Base-by-base conservation (phyloP, 2,329 filamentous ascomycete genomes). In the Gyromitra esculenta region DNA sequence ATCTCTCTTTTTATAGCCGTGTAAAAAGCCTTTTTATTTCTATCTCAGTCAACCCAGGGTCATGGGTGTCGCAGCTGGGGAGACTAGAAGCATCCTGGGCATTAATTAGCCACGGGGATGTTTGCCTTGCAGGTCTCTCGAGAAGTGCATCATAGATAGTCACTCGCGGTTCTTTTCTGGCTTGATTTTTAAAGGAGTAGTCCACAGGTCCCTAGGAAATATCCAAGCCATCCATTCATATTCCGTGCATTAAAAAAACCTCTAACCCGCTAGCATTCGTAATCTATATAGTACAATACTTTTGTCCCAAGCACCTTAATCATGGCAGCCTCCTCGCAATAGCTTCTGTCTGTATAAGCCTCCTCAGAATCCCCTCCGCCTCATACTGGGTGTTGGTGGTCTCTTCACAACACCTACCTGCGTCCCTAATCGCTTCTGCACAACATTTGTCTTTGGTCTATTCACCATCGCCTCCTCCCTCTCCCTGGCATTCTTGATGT, bases 401-500 rank as follows among this genome's bases (percentile, higher is more conserved):
- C 81, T 78, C 73, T 81, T 81, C 5, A 81, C 81, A 37, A 80
- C 80, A 1, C 79, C 79, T 43, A 67, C 75, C 64, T 78, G 78
- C 15, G 80, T 81, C 25, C 67, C 77, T 57, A 79, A 37, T 63
- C 80, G 79, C 69, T 77, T 81, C 41, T 73, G 77, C 31, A 77
- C 75, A 9, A 75, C 71, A 31, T 60, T 73, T 41, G 80, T 79
- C 76, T 84, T 84, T 76, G 88, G 85, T 63, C 85, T 86, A 78
- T 89, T 78, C 6, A 79, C 56, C 37, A 77, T 67, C 25, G 62
- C 75, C 41, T 72, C 76, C 60, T 79, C 75, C 39, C 75, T 70
- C 41, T 76, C 66, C 37, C 39, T 62, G 37, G 68, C 88, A 11
- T 84, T 85, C 74, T 83, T 84, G 75, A 86, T 82, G 79, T 86